These are phyloP conservation scores for Cymbopogon flexuosus DNA, from an alignment of 202 grass and related monocot species.

Conservation along the genomic window DNA sequence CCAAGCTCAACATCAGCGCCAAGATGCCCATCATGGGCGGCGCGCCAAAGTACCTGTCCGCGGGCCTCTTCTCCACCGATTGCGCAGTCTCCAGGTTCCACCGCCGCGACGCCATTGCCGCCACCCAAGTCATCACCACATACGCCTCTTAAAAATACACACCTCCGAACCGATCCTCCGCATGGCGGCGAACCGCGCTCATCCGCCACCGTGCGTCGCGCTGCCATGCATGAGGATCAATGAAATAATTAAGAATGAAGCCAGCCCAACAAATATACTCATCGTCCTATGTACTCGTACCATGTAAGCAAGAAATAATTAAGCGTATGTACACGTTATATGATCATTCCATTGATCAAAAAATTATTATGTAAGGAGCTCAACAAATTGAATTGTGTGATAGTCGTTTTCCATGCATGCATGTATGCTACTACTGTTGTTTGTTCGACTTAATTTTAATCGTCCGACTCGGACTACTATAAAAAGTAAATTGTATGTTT, in stretches of 20 bases:
- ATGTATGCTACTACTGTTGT: too few species aligned
- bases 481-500: too few species aligned
- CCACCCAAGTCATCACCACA: neutral
- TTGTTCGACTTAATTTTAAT: too few species aligned
- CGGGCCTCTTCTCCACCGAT: constrained; percentile 31
- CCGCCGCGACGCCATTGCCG: too few species aligned
- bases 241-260: neutral
- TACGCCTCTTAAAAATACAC: neutral
- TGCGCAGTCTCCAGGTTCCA: neutral
- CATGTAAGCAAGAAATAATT: neutral
- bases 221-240: neutral
- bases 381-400: too few species aligned
- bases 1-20: neutral
- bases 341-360: neutral
- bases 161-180: too few species aligned
- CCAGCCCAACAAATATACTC: neutral
- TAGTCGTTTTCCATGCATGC: too few species aligned
- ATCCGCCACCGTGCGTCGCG: too few species aligned
- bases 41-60: constrained; percentile 27
- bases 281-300: too few species aligned
- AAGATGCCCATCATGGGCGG: constrained; percentile 74
- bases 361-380: neutral
- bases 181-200: too few species aligned
- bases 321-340: neutral
- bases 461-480: too few species aligned